Evolutionary conservation across 441 rosid species (phyloP), one percentile per base, ranked within the genome.

Genomic region (Aleurites moluccanus): DNA sequence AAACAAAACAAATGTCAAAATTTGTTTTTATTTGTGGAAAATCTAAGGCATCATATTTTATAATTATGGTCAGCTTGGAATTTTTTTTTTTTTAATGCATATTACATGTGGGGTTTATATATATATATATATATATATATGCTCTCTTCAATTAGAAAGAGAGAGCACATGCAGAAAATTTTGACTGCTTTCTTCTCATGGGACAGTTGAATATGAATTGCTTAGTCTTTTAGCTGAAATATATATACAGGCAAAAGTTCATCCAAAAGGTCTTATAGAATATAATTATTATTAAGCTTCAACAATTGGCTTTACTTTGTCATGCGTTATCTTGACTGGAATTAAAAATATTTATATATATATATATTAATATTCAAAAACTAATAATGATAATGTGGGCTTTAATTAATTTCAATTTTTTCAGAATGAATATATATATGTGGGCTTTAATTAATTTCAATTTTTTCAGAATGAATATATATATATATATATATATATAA

Each of bases 131-230:
- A 33, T n/a, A n/a, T n/a, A n/a, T 44, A 28, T 56, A 6, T 4
- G 7, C 11, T 35, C 25, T 10, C 65, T 35, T 21, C 67, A 57
- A 59, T 42, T 23, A 72, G 35, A 27, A 52, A 73, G 13, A 33
- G 40, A 10, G 15, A 55, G 38, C 60, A 70, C 18, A 79, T 71
- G 75, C 77, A 63, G 83, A 66, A 71, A 77, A 66, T 33, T 57
- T 77, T 74, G 75, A 80, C 85, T 75, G 67, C 27, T 47, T n/a
- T 74, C 78, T 30, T 45, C 71, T 40, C 27, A 35, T 49, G 67
- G 73, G 81, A 55, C 75, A 75, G 72, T 77, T 56, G 72, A 71
- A 55, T 21, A 23, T 49, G 42, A 20, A n/a, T 47, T 27, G 47
- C 47, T 72, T 30, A 71, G 42, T 57, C 25, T 7, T 73, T 42